These are phyloP conservation scores for Clitopilus passeckerianus DNA, from an alignment of 768 basidiomycete genomes.

Conservation along the genomic window DNA sequence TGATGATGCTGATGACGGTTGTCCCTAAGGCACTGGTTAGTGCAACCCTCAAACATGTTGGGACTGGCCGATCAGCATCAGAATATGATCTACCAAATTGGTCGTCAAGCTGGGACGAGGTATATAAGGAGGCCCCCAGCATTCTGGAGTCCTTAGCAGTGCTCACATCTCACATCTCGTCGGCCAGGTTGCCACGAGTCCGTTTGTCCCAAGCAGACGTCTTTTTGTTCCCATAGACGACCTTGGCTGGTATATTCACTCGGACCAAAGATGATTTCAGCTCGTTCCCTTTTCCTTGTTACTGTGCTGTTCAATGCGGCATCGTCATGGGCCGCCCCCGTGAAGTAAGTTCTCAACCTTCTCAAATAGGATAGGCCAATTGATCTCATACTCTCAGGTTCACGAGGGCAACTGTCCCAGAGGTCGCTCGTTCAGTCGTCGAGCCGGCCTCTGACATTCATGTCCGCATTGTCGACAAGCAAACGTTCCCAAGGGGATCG, in stretches of 20 bases:
- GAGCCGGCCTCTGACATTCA: slow-evolving; percentile 18
- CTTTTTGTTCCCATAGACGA: slow-evolving; percentile 16
- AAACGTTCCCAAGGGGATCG: slow-evolving; percentile 15
- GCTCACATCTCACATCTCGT: slow-evolving; percentile 35
- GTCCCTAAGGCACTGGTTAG: neutral
- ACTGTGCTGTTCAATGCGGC: slow-evolving; percentile 33
- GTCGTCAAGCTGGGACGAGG: neutral
- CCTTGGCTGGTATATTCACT: slow-evolving; percentile 19
- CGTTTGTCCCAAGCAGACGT: slow-evolving; percentile 37
- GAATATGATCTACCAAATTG: neutral
- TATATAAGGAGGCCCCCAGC: slow-evolving; percentile 23
- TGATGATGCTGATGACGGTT: neutral
- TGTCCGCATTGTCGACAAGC: slow-evolving; percentile 23
- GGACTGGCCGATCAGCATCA: neutral
- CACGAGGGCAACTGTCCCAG: slow-evolving; percentile 17
- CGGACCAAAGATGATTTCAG: slow-evolving; percentile 37
- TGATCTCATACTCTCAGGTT: slow-evolving; percentile 15
- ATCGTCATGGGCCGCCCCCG: slow-evolving; percentile 30
- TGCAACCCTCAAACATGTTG: neutral
- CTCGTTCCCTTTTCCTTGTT: slow-evolving; percentile 30
- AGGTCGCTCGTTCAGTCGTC: slow-evolving; percentile 18
- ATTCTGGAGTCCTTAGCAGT: slow-evolving; percentile 32
- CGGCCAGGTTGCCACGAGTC: slow-evolving; percentile 42
- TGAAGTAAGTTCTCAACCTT: slow-evolving; percentile 22
- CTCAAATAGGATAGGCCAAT: neutral